Evolutionary conservation across 352 stramenopile species (phyloP), one percentile per base, ranked within the genome.

Genomic region (Phytophthora cryptogea): DNA sequence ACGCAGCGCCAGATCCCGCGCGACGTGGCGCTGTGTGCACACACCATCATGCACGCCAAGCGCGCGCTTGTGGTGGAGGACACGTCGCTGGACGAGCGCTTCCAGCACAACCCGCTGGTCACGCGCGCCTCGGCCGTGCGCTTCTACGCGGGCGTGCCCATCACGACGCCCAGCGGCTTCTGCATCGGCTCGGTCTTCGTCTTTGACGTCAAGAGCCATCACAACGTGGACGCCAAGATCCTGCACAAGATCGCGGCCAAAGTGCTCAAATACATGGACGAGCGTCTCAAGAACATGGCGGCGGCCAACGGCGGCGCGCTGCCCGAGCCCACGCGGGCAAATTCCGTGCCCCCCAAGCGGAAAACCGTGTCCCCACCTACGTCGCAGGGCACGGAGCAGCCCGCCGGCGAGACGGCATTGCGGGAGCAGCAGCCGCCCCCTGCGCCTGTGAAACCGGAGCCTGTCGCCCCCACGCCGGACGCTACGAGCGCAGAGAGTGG

Each of bases 181-280:
- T 94, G 84, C 66, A 94, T 94, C 47, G 84, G 84, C 43, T 94
- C 84, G 0, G 84, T 94, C 35, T 94, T 94, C 65, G 84, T 94
- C 4, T 94, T 94, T 32, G 84, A 94, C 54, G 84, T 94, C 64
- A 94, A 94, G 67, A 59, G 78, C 17, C 84, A 94, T 55, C 54
- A 75, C 26, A 69, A 89, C 14, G 81, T 90, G 30, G 84, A 94
- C 62, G 78, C 84, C 46, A 90, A 91, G 64, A 89, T 94, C 43
- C 61, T 94, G 36, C 83, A 92, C 70, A 94, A 94, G 63, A 94
- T 94, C 59, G 84, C 84, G 1, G 84, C 84, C 53, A 94, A 94
- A 56, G 84, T 94, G 48, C 74, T 94, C 23, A 94, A 94, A 63
- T 94, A 94, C 68, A 91, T 94, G 77, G 84, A 94, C 62, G 84